Conservation (phyloP, 768 basidiomycete species). For the Termitomyces titanicus region DNA sequence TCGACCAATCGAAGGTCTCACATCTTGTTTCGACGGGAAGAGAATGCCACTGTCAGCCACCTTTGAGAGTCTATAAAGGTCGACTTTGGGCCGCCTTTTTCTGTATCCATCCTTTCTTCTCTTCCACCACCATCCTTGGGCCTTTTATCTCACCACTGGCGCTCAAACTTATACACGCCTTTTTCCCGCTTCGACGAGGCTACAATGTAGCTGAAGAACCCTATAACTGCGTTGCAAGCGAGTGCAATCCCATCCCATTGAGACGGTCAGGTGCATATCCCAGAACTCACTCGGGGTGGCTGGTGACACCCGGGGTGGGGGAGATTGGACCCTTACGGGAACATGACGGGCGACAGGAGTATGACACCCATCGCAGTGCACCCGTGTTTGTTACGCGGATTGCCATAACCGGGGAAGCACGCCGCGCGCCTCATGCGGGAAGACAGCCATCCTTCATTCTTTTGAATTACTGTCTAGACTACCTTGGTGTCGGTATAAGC, state of each 20-base stretch:
- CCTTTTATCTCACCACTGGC: neutral
- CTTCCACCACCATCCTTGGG: neutral
- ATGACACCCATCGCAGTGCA: constrained; percentile 12
- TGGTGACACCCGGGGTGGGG: constrained; percentile 10
- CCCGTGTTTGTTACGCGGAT: neutral
- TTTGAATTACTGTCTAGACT: constrained; percentile 5
- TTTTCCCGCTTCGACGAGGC: neutral
- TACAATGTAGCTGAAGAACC: constrained; percentile 7
- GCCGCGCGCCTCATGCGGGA: constrained; percentile 1
- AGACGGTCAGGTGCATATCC: constrained; percentile 4
- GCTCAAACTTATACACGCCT: neutral
- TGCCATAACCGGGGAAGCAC: constrained; percentile 10
- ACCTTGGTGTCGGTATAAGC: neutral
- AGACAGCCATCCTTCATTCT: constrained; percentile 4
- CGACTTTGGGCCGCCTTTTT: neutral
- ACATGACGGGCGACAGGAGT: constrained; percentile 11
- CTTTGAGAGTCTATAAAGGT: constrained; percentile 1
- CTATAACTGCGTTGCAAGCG: neutral
- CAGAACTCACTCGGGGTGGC: constrained; percentile 8
- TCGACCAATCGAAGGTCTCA: neutral
- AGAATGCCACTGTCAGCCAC: constrained; percentile 4
- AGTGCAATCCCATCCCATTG: constrained; percentile 2
- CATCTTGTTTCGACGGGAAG: neutral
- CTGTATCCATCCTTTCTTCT: neutral
- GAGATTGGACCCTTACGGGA: constrained; percentile 5